Evolutionary conservation across 768 basidiomycete genomes (phyloP).

Genomic region (Suillus cothurnatus): DNA sequence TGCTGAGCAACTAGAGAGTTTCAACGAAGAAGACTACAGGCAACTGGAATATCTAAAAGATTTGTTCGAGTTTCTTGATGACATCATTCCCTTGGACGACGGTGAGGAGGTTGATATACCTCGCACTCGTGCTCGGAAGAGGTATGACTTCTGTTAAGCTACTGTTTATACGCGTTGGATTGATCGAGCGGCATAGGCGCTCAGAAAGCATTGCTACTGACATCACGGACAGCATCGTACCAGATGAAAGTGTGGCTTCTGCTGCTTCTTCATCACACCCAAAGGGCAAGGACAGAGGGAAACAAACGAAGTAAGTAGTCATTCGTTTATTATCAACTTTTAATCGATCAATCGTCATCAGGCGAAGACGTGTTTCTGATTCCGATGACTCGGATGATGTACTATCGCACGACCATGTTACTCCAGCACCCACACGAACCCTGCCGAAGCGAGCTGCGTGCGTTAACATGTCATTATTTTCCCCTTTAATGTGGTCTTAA

Average conservation of each 20-base stretch:
- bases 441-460: slow-evolving; percentile 65
- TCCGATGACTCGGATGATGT: slow-evolving; percentile 51
- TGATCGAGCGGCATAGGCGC: slow-evolving; percentile 40
- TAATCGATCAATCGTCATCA: slow-evolving; percentile 24
- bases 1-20: slow-evolving; percentile 66
- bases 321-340: background rate
- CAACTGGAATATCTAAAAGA: slow-evolving; percentile 63
- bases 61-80: slow-evolving; percentile 72
- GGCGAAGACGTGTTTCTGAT: slow-evolving; percentile 58
- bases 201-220: slow-evolving; percentile 60
- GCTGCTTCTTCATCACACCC: slow-evolving; percentile 25
- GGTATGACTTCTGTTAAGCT: slow-evolving; percentile 39
- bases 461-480: slow-evolving; percentile 24
- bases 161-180: background rate
- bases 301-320: slow-evolving; percentile 42
- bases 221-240: slow-evolving; percentile 42
- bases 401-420: slow-evolving; percentile 29
- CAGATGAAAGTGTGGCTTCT: slow-evolving; percentile 37
- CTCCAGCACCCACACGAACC: slow-evolving; percentile 46
- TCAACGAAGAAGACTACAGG: slow-evolving; percentile 72
- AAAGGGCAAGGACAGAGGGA: slow-evolving; percentile 35
- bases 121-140: slow-evolving; percentile 45
- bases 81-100: slow-evolving; percentile 69
- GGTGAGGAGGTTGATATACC: slow-evolving; percentile 49
- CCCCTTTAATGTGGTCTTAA: background rate